Evolutionary conservation across 345 rosid species (phyloP), one percentile per base, ranked within the genome.

Genomic region (Citrus sp.): DNA sequence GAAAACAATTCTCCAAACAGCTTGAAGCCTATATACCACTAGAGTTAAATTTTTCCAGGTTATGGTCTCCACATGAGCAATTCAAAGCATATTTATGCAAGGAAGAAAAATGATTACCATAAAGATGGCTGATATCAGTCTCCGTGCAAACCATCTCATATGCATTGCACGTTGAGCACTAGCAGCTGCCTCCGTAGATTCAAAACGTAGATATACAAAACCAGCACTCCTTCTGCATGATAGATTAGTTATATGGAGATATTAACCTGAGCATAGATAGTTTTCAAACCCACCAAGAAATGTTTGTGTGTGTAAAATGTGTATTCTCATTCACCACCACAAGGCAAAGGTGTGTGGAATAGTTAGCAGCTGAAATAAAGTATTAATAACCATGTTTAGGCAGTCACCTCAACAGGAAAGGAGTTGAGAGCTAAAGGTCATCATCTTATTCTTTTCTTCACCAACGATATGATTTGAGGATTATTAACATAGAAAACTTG

Each of bases 91-190:
- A 27, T 56, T 68, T 56, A 25, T 21, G 49, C 16, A 22, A 19
- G 27, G 27, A 66, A 6, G 24, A 32, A 66, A 56, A 56, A 32
- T 38, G 8, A 46, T 81, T 92, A 95, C 98, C 98, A 93, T 87
- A 85, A 80, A 95, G 70, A 84, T 81, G 55, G 98, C 98, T 35
- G 94, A 85, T 79, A 95, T 93, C 81, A 89, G 84, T 85, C 93
- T 79, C 37, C 93, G 89, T 1, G 98, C 98, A 86, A 95, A 95
- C 98, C 98, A 95, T 82, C 98, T 90, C 92, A 78, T 79, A 81
- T 95, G 98, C 98, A 95, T 93, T 6, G 94, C 92, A 40, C 78
- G 91, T 76, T 95, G 98, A 55, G 92, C 98, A 62, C 80, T 82
- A 3, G 82, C 87, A 13, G 98, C 90, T 1, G 85, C 94, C 54